Evolutionary conservation across 192 early-diverging fungal species (phyloP), one percentile per base, ranked within the genome.

Genomic region (Spizellomyces sp.): DNA sequence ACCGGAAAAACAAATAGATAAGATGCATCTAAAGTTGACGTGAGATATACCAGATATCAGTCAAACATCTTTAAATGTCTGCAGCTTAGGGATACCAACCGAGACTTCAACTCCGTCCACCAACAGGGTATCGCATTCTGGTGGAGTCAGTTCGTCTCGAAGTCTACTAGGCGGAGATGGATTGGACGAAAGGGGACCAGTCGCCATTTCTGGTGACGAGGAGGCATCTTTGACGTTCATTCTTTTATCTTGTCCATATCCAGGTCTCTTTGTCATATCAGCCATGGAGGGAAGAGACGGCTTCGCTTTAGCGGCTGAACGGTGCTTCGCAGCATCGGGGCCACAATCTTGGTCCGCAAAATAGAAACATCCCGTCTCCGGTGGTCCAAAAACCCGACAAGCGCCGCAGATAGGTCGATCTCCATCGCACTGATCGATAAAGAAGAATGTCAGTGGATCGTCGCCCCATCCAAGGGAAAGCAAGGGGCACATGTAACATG

Each of bases 321-420:
- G 66, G 6, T 8, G 22, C 21, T 22, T 50, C 3, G 27, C 27
- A 36, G 27, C 27, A 3, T 36, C 27, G 0, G 27, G 27, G 27
- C 27, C 27, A 8, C 27, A 41, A 62, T 45, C 19, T 41, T 41
- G 15, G 46, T 69, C 67, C 9, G 43, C 45, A 43, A 17, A 41
- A 36, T 69, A 69, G 22, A 42, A 27, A 58, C 67, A 69, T 22
- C 56, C 55, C 14, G 55, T 21, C 41, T 69, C 67, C 59, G 55
- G 55, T 9, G 55, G 17, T 6, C 67, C 67, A 45, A 69, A 69
- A 19, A 69, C 67, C 6, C 67, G 52, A 59, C 67, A 69, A 10
- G 67, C 9, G 9, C 21, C 56, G 55, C 67, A 69, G 19, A 69
- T 59, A 14, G 67, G 67, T 42, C 67, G 46, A 44, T 69, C 66